These are phyloP conservation scores for Xylariaceae sp. DNA, from an alignment of 2,329 filamentous ascomycete species.

Conservation along the genomic window DNA sequence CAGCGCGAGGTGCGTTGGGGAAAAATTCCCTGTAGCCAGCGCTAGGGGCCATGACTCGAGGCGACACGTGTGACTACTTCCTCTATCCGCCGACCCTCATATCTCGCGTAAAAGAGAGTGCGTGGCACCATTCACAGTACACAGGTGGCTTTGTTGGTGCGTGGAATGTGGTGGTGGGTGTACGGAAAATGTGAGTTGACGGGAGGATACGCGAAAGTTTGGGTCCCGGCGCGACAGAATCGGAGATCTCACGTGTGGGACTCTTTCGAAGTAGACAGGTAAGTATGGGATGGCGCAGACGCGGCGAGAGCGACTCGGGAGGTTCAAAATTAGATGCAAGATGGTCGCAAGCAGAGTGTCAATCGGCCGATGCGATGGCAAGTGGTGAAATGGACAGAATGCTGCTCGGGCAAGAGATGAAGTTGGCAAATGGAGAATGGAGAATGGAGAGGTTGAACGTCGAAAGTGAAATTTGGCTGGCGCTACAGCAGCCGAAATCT, in stretches of 20 bases:
- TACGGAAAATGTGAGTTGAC: conserved; percentile 6
- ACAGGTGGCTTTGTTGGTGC: conserved; percentile 11
- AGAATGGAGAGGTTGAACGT: conserved; percentile 24
- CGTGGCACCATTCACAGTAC: conserved; percentile 34
- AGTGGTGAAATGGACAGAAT: conserved; percentile 12
- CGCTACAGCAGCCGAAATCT: conserved; percentile 21
- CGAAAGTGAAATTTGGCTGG: conserved; percentile 27
- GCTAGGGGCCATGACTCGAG: conserved; percentile 66
- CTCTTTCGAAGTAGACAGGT: conserved; percentile 16
- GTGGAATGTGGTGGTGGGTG: conserved; percentile 16
- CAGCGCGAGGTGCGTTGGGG: conserved; percentile 68
- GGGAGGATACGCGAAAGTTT: conserved; percentile 27
- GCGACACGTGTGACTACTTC: conserved; percentile 47
- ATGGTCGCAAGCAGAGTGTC: conserved; percentile 17
- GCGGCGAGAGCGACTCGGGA: conserved; percentile 8
- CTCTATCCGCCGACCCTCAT: conserved; percentile 54
- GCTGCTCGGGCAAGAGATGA: conserved; percentile 6
- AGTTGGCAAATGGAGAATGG: conserved; percentile 16
- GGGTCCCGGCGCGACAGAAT: conserved; percentile 32
- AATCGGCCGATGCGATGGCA: conserved; percentile 9
- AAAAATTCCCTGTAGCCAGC: conserved; percentile 86
- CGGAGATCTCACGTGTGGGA: conserved; percentile 30
- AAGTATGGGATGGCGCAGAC: conserved; percentile 7
- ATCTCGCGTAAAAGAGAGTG: conserved; percentile 35
- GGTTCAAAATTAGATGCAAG: conserved; percentile 1